Percentiles rank a stretch among this genome's conserved stretches.
These are phyloP conservation scores for Naganishia vishniacii DNA, from an alignment of 768 basidiomycete species.

Conservation along the genomic window DNA sequence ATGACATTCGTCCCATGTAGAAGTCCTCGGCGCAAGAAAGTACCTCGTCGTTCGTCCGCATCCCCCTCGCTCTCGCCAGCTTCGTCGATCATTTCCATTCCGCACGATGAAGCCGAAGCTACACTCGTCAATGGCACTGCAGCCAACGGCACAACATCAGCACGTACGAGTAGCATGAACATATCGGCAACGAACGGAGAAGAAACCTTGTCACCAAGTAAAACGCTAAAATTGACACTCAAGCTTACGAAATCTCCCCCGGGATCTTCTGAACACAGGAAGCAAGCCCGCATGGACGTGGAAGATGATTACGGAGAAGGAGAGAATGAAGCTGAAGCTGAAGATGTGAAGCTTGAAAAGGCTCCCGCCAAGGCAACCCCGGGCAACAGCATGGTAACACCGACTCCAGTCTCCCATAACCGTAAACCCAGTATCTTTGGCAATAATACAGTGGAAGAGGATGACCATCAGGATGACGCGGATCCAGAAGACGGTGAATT, in stretches of 20 bases:
- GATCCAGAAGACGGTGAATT: constrained; percentile 29
- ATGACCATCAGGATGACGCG: constrained; percentile 27
- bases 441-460: constrained; percentile 1
- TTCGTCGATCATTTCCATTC: not conserved
- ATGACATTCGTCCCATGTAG: not conserved
- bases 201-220: not conserved
- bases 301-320: constrained; percentile 23
- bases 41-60: not conserved
- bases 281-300: constrained; percentile 4
- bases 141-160: not conserved
- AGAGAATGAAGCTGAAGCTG: constrained; percentile 11
- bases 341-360: not conserved
- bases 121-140: not conserved
- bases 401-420: constrained; percentile 31
- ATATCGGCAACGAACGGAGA: not conserved
- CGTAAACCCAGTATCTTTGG: constrained; percentile 20
- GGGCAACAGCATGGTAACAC: not conserved
- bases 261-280: not conserved
- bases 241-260: constrained; percentile 1
- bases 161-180: too few relatives aligned
- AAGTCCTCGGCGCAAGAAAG: not conserved
- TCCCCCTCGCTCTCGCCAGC: constrained; percentile 5
- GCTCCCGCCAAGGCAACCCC: not conserved
- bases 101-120: not conserved
- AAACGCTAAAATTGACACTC: constrained; percentile 4